Evolutionary conservation across 2,329 filamentous ascomycete species (phyloP).

Genomic region (Dothideomycetes sp.): DNA sequence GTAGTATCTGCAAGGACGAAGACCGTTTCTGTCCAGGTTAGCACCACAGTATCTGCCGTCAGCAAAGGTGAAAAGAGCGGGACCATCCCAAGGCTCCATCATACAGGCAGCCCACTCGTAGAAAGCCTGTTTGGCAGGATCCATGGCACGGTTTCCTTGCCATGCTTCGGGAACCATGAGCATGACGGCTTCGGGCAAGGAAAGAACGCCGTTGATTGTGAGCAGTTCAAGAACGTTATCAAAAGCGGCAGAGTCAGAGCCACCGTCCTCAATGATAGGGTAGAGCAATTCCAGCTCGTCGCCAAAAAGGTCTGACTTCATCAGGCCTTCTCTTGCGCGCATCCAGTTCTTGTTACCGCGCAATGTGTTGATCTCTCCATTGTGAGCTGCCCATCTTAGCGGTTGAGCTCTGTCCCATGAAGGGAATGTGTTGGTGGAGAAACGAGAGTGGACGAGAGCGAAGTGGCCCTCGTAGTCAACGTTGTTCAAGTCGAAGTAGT

Average conservation of each 20-base stretch:
- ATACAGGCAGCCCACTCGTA: constrained; percentile 98
- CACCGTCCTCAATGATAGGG: constrained; percentile 91
- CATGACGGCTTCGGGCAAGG: constrained; percentile 93
- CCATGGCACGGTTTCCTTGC: constrained; percentile 89
- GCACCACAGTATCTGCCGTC: constrained; percentile 95
- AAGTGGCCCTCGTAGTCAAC: constrained; percentile 97
- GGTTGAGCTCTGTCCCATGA: constrained; percentile 98
- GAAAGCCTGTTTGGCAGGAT: constrained; percentile 90
- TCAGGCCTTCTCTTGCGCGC: constrained; percentile 88
- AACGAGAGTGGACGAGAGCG: constrained; percentile 90
- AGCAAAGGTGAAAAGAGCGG: constrained; percentile 92
- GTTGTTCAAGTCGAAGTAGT: constrained; percentile 94
- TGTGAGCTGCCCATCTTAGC: constrained; percentile 92
- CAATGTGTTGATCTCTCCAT: constrained; percentile 96
- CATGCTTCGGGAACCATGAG: constrained; percentile 97
- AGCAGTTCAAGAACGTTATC: constrained; percentile 93
- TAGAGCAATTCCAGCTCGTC: constrained; percentile 86
- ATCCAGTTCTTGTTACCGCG: constrained; percentile 99
- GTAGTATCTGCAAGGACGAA: constrained; percentile 93
- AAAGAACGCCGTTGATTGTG: constrained; percentile 91
- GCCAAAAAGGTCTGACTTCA: constrained; percentile 86
- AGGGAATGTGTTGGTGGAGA: constrained; percentile 97
- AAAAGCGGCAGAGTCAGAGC: constrained; percentile 92
- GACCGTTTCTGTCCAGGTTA: constrained; percentile 90
- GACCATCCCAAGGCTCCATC: constrained; percentile 98